These are phyloP conservation scores for Melanopsichium pennsylvanicum DNA, from an alignment of 1,284 basidiomycete species.

Conservation along the genomic window DNA sequence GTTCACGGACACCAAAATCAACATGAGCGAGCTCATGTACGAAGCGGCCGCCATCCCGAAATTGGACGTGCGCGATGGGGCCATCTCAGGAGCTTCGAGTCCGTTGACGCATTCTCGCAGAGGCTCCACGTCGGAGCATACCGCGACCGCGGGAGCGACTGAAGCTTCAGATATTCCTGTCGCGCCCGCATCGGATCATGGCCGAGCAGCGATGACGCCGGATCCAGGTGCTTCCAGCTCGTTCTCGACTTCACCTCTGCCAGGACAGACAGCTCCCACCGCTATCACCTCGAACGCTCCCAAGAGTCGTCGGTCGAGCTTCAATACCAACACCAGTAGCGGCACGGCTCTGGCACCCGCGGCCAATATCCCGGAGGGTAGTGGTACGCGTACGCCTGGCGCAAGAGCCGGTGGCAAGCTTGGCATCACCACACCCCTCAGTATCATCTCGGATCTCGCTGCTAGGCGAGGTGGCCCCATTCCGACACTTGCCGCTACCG, in stretches of 20 bases:
- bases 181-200: conserved; percentile 50
- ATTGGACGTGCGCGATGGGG: conserved; percentile 31
- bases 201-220: conserved; percentile 24
- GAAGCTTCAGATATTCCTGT: conserved; percentile 43
- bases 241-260: conserved; percentile 29
- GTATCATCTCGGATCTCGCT: conserved; percentile 65
- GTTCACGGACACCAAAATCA: conserved; percentile 46
- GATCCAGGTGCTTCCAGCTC: conserved; percentile 7
- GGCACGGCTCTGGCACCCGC: conserved; percentile 32
- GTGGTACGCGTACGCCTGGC: conserved; percentile 49
- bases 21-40: conserved; percentile 60
- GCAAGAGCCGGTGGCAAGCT: conserved; percentile 48
- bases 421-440: conserved; percentile 55
- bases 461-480: conserved; percentile 52
- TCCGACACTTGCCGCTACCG: conserved; percentile 22
- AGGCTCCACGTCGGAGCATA: conserved; percentile 30
- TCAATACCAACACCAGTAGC: conserved; percentile 37
- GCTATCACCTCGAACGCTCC: conserved; percentile 10
- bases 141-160: conserved; percentile 1
- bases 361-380: conserved; percentile 24
- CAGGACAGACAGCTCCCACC: conserved; percentile 4
- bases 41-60: conserved; percentile 47
- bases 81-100: conserved; percentile 41
- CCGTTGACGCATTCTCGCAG: conserved; percentile 29
- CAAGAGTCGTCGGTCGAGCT: conserved; percentile 43